Conservation (phyloP, 345 rosid species). For the Rubroshorea leprosula region DNA sequence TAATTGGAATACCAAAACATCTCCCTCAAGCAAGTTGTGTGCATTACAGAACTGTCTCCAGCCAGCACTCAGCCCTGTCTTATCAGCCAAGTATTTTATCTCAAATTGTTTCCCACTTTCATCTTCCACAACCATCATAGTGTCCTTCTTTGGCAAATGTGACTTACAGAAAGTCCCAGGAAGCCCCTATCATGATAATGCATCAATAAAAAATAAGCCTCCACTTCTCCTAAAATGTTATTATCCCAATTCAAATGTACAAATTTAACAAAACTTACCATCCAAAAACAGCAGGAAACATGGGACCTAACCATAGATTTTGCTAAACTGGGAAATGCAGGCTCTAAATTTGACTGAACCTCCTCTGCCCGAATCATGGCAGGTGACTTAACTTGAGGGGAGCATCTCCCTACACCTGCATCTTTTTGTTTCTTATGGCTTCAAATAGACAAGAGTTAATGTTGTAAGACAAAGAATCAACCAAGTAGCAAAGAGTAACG, state of each 20-base stretch:
- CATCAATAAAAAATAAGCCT: not conserved
- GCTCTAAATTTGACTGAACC: constrained; percentile 55
- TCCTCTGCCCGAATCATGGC: constrained; percentile 56
- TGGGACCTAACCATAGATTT: constrained; percentile 63
- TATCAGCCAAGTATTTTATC: constrained; percentile 49
- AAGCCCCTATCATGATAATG: constrained; percentile 59
- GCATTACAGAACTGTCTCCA: constrained; percentile 73
- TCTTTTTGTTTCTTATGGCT: constrained; percentile 29
- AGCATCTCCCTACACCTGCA: constrained; percentile 14
- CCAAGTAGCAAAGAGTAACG: too few relatives aligned
- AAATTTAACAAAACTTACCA: constrained; percentile 32
- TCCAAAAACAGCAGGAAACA: constrained; percentile 65
- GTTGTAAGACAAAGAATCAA: too few relatives aligned
- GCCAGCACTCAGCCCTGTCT: constrained; percentile 89
- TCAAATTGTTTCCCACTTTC: too few relatives aligned
- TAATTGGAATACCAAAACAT: constrained; percentile 73
- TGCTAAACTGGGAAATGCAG: constrained; percentile 48
- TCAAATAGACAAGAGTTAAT: too few relatives aligned
- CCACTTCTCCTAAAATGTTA: constrained; percentile 2
- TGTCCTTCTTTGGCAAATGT: too few relatives aligned
- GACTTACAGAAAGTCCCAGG: constrained; percentile 29
- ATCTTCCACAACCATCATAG: too few relatives aligned
- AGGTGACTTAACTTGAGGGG: constrained; percentile 34
- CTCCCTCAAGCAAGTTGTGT: constrained; percentile 72
- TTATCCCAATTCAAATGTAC: too few relatives aligned